phyloP scores from a whole-genome alignment of 805 yeast genomes.

The Blastobotrys americana region DNA sequence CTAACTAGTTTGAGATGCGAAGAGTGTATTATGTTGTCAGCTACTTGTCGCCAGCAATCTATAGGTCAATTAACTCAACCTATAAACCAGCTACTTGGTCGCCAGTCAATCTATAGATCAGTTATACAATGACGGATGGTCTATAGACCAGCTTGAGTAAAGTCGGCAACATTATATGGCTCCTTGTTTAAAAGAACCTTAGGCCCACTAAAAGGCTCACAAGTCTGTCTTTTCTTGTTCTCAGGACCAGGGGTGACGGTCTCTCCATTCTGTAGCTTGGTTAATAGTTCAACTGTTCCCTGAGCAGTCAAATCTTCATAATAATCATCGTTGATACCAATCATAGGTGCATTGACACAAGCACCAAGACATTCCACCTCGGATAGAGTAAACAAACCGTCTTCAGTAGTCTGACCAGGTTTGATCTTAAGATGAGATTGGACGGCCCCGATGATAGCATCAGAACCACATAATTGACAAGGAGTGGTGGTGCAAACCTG shows the following conservation, averaged over 20 bases:
- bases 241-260: constrained; percentile 63
- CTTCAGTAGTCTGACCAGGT: constrained; percentile 73
- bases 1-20: no score
- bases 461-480: constrained; percentile 78
- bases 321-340: constrained; percentile 75
- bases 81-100: no score
- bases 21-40: no score
- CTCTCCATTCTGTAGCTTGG: constrained; percentile 57
- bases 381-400: constrained; percentile 69
- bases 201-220: constrained; percentile 72
- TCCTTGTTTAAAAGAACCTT: constrained; percentile 52
- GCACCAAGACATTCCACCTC: constrained; percentile 92
- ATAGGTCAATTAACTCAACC: no score
- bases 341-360: constrained; percentile 86
- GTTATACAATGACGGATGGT: not conserved
- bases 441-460: constrained; percentile 67
- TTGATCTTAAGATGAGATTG: constrained; percentile 51
- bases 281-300: constrained; percentile 51
- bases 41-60: no score
- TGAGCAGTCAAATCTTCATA: constrained; percentile 75
- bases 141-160: constrained; percentile 67
- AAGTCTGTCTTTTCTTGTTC: constrained; percentile 51
- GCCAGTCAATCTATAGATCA: no score
- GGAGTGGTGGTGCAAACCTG: constrained; percentile 90
- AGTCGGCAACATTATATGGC: constrained; percentile 61